Conservation (phyloP, 305 asterid genomes). For the Caryopteris hybrid region DNA sequence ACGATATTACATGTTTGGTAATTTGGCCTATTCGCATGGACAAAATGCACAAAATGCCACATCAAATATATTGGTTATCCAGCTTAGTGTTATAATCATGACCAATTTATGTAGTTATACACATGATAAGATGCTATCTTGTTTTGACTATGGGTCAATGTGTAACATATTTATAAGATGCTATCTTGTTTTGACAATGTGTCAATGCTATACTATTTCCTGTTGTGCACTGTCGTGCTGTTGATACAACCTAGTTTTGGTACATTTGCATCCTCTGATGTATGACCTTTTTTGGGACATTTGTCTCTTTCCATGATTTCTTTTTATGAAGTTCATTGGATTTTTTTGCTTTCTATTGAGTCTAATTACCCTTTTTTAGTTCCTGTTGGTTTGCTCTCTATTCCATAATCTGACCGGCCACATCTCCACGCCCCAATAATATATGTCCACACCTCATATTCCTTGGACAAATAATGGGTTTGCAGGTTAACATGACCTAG, state of each 20-base stretch:
- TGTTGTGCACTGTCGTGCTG: neutral
- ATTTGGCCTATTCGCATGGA: neutral
- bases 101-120: neutral
- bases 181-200: neutral
- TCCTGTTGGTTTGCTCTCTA: neutral
- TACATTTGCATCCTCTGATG: too few species aligned
- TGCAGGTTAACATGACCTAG: neutral
- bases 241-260: too few species aligned
- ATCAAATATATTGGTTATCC: neutral
- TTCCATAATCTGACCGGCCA: neutral
- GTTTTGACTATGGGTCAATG: neutral
- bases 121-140: neutral
- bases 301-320: neutral
- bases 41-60: neutral
- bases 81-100: neutral
- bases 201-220: neutral
- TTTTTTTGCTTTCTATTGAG: neutral
- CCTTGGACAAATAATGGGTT: neutral
- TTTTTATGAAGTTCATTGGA: neutral
- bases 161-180: too few species aligned
- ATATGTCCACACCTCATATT: neutral
- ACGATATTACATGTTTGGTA: neutral
- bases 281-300: neutral
- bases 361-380: neutral
- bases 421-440: neutral